Evolutionary conservation across 257 asterid species (phyloP).

Genomic region (Nicotiana obtusifolia): DNA sequence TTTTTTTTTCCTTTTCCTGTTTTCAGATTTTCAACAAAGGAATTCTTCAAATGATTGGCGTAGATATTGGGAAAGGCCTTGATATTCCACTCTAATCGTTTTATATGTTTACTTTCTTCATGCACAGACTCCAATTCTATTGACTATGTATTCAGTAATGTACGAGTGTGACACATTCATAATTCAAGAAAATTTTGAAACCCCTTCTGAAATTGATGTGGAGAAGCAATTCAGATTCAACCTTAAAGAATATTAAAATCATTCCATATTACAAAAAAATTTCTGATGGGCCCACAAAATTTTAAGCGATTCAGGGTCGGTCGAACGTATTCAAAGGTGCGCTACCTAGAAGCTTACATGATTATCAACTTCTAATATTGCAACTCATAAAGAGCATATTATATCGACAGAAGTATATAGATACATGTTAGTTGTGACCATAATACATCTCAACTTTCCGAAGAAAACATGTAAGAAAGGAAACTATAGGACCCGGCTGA

Average conservation of each 20-base stretch:
- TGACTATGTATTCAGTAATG: not conserved
- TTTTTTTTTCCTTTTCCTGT: not conserved
- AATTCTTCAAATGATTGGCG: conserved; percentile 69
- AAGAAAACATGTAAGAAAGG: not conserved
- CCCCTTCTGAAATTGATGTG: not conserved
- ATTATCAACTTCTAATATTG: not conserved
- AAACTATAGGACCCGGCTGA: conserved; percentile 55
- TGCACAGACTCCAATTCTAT: not conserved
- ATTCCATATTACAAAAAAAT: not conserved
- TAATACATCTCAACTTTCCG: not conserved
- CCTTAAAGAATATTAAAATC: not conserved
- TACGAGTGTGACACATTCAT: not conserved
- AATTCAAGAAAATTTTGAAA: not conserved
- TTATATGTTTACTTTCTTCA: not conserved
- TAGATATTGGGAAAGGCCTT: conserved; percentile 90
- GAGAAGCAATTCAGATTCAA: not conserved
- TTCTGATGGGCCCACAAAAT: not conserved
- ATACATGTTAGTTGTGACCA: not conserved
- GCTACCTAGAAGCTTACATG: not conserved
- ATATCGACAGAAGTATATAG: not conserved
- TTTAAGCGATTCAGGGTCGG: too few species aligned
- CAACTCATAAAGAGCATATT: conserved; percentile 2
- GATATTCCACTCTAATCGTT: conserved; percentile 67
- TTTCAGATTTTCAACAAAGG: conserved; percentile 80
- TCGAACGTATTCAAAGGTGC: not conserved